Evolutionary conservation across 2,329 filamentous ascomycete genomes (phyloP).

Genomic region (Nemania sp.): DNA sequence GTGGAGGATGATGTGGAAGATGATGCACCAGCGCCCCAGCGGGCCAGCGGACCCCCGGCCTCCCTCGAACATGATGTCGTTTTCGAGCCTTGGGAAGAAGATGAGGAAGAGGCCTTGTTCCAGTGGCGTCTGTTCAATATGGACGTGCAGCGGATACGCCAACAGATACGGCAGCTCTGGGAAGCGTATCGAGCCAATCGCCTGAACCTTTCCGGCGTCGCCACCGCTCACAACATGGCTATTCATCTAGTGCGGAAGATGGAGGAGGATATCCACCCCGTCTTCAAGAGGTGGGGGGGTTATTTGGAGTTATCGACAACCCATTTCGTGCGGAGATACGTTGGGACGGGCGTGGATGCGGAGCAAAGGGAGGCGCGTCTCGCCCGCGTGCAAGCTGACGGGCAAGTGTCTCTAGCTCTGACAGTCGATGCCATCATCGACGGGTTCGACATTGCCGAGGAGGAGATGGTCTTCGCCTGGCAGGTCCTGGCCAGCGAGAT

Average conservation of each 20-base stretch:
- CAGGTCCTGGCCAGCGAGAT: background rate
- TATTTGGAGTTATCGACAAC: background rate
- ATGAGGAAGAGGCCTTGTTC: constrained; percentile 11
- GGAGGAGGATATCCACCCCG: constrained; percentile 1
- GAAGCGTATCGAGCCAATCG: background rate
- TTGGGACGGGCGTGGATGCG: background rate
- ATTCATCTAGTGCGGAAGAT: constrained; percentile 4
- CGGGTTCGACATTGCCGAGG: constrained; percentile 13
- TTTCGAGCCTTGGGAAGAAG: constrained; percentile 11
- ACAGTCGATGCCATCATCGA: constrained; percentile 1
- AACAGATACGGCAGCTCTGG: constrained; percentile 11
- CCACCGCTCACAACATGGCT: constrained; percentile 11
- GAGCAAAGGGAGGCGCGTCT: background rate
- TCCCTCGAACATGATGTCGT: background rate
- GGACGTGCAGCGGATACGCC: constrained; percentile 1
- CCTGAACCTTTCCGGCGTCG: background rate
- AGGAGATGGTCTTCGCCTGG: constrained; percentile 14
- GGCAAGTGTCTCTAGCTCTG: background rate
- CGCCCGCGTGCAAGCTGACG: background rate
- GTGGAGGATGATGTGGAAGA: constrained; percentile 2
- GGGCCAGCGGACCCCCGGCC: background rate
- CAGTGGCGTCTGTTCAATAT: constrained; percentile 6
- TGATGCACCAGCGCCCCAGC: background rate
- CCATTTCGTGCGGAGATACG: background rate
- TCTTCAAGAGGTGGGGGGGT: background rate